Conservation (phyloP, 768 basidiomycete genomes). For the Trametes punicea region DNA sequence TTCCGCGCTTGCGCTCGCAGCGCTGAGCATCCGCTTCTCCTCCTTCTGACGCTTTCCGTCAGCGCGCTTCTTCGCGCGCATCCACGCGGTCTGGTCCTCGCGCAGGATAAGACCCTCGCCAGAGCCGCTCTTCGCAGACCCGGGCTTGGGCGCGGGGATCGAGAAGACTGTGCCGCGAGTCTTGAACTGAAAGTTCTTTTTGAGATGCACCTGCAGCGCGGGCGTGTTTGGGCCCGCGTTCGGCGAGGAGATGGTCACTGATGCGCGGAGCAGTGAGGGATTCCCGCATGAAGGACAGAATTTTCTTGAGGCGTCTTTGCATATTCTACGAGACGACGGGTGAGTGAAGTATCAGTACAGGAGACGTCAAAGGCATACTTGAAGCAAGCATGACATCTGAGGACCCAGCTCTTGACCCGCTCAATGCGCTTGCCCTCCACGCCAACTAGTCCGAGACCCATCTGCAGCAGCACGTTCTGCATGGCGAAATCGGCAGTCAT, state of each 20-base stretch:
- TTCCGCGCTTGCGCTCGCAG: conserved; percentile 42
- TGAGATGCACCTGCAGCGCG: conserved; percentile 85
- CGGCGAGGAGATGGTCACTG: conserved; percentile 78
- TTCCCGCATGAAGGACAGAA: conserved; percentile 99
- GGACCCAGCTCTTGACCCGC: conserved; percentile 91
- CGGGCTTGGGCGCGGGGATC: conserved; percentile 87
- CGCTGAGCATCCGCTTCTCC: conserved; percentile 70
- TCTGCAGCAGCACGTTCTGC: conserved; percentile 95
- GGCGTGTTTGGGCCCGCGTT: conserved; percentile 58
- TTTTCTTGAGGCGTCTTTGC: conserved; percentile 90
- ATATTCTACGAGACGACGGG: conserved; percentile 55
- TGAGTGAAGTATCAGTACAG: no score
- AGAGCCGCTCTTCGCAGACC: conserved; percentile 78
- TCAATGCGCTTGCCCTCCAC: conserved; percentile 88
- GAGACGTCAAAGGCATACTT: conserved; percentile 90
- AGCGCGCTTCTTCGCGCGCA: conserved; percentile 74
- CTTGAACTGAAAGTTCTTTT: conserved; percentile 93
- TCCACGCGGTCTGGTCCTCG: conserved; percentile 89
- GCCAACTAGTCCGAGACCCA: conserved; percentile 87
- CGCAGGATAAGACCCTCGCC: conserved; percentile 84
- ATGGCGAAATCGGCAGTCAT: conserved; percentile 99
- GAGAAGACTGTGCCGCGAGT: conserved; percentile 89
- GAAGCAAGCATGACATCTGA: conserved; percentile 98
- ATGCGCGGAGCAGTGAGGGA: conserved; percentile 83
- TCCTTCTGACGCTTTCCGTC: conserved; percentile 75